Evolutionary conservation across 495 filamentous ascomycete genomes (phyloP), one percentile per base, ranked within the genome.

Genomic region (Antarctomyces pellizariae): DNA sequence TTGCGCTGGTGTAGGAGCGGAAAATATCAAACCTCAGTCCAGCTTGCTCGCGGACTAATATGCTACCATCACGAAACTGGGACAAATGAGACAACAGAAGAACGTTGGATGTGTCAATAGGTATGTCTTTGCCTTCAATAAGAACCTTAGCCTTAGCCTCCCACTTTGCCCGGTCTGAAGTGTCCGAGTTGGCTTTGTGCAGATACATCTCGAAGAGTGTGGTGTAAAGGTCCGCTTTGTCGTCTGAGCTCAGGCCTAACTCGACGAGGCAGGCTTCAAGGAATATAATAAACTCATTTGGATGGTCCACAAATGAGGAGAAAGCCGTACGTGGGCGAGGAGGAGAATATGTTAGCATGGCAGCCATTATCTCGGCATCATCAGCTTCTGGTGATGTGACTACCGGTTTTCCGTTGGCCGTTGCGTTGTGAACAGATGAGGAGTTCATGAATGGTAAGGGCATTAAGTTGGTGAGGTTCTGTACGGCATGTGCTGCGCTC

Each of bases 131-230:
- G 33, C 57, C 76, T 55, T 68, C 82, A 42, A 71, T 80, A 31
- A 83, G 50, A 21, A 56, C 61, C 49, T 84, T 90, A 1, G 86
- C 86, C 43, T 90, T 93, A 9, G 50, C 56, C 39, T 93, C 79
- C 86, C 86, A 97, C 32, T 71, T 59, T 32, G 72, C 60, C 36
- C 66, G 70, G 33, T 83, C 71, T 16, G 42, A 33, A n/a, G n/a
- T n/a, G 3, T 53, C 49, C 21, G 71, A 66, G 36, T 64, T 74
- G 21, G 82, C 75, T 30, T 76, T 78, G 38, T 92, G 75, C 12
- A 97, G 57, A 45, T 93, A 97, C 69, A 95, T 92, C 43, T 97
- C 86, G 44, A 97, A 95, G 16, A 97, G 49, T 0, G 86, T 92
- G 1, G 86, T 95, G 47, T 84, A 84, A 21, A 97, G 65, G 46